Evolutionary conservation across 495 filamentous ascomycete genomes (phyloP).

Genomic region (Lasiosphaeria ovina): DNA sequence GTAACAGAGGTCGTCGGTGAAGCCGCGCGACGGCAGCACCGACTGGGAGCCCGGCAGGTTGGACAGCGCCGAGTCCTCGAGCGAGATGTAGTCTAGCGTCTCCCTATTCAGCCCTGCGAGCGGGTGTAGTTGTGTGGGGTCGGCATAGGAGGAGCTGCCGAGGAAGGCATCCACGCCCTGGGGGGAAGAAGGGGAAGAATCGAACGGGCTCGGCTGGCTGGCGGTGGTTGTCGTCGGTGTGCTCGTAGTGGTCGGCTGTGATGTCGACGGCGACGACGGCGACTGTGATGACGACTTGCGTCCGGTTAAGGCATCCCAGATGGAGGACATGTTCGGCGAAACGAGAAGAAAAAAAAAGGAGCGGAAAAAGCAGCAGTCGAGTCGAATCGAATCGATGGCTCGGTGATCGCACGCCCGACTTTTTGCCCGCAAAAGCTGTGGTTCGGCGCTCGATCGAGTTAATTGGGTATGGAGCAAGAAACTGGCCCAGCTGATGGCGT

Average conservation of each 20-base stretch:
- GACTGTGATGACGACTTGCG: conserved; percentile 62
- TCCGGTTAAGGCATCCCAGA: conserved; percentile 87
- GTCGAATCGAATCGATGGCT: neutral
- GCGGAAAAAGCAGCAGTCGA: conserved; percentile 2
- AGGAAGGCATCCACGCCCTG: conserved; percentile 84
- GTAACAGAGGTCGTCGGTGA: conserved; percentile 97
- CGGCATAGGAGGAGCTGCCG: conserved; percentile 63
- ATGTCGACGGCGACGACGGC: conserved; percentile 32
- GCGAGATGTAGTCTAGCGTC: conserved; percentile 85
- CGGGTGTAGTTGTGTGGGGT: conserved; percentile 88
- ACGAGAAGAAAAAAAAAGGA: neutral
- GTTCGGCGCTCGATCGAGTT: conserved; percentile 5
- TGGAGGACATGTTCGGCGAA: conserved; percentile 53
- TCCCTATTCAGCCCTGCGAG: conserved; percentile 90
- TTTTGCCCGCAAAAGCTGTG: neutral
- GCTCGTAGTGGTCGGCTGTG: conserved; percentile 23
- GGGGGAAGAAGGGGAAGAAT: conserved; percentile 60
- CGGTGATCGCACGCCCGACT: neutral
- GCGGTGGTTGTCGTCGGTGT: conserved; percentile 33
- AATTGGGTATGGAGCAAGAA: neutral
- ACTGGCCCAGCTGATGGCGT: too few relatives aligned
- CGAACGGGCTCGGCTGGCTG: conserved; percentile 53
- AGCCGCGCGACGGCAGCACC: conserved; percentile 88
- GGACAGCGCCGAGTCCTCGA: conserved; percentile 88
- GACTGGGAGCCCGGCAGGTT: conserved; percentile 83